Base-by-base conservation (phyloP, 345 rosid species). In the Eucalyptus caleyi region DNA sequence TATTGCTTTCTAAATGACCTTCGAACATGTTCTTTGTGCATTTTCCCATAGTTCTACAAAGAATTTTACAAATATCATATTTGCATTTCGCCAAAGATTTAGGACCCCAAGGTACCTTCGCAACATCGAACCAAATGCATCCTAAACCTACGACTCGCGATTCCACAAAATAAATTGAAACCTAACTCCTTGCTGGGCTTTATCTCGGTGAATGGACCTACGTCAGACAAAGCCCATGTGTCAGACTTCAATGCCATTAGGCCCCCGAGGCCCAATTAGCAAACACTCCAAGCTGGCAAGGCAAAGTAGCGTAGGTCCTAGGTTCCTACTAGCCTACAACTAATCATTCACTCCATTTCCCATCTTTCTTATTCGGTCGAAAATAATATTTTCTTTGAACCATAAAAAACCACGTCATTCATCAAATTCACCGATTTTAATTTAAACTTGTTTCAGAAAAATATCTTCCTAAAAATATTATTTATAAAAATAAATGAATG, bases 31-130 rank as follows among this genome's bases (percentile, higher is more conserved):
- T 24, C 1, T 56, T 10, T 56, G 62, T 56, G 30, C 30, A 56
- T 24, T 24, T 56, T 24, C 3, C 27, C 62, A 56, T 1, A 56
- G 1, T 56, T 56, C 30, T 10, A 23, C 30, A 10, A 56, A 56
- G 0, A 56, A 23, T 0, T 4, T 56, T 11, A 1, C 6, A 23
- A 24, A 11, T 0, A 56, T 56, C 14, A 56, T 56, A 56, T 56
- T 24, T 23, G 30, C 6, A 24, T 56, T 56, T 56, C 12, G 14
- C 30, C 2, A 56, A 4, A 24, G 30, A 56, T 24, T 24, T 24
- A 1, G 62, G 6, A 1, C 62, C 62, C 0, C 59, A 53, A 8
- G 24, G 59, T 1, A 53, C 59, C 11, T 53, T 19, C 0, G 26
- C 26, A 53, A 24, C 1, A 0, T 0, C 21, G 14, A 11, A 56